Percentiles rank a stretch among this genome's conserved stretches.
Evolutionary conservation across 805 yeast species (phyloP).

Genomic region (Nakazawaea wickerhamii): DNA sequence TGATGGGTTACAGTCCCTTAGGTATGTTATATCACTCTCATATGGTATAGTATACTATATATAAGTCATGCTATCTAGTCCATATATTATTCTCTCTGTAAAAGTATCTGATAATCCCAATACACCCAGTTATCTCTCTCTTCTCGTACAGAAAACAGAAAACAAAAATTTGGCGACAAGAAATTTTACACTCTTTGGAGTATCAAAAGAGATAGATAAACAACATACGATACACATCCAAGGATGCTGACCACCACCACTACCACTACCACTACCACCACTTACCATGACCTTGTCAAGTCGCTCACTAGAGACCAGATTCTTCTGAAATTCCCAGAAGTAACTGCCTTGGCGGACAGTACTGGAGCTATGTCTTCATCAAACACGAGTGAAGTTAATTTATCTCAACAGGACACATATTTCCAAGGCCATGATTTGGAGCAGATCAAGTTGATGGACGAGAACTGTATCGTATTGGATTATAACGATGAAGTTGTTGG

Average conservation of each 20-base stretch:
- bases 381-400: slow-evolving; percentile 16
- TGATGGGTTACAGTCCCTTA: too few relatives aligned
- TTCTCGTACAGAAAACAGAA: too few relatives aligned
- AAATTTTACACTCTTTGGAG: too few relatives aligned
- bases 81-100: too few relatives aligned
- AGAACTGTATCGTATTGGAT: slow-evolving; percentile 90
- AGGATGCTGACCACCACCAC: background rate
- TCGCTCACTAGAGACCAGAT: slow-evolving; percentile 44
- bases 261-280: background rate
- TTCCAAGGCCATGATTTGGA: slow-evolving; percentile 89
- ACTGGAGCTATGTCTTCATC: slow-evolving; percentile 50
- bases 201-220: background rate
- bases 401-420: slow-evolving; percentile 33
- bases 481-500: slow-evolving; percentile 85
- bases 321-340: slow-evolving; percentile 55
- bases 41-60: too few relatives aligned
- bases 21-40: too few relatives aligned
- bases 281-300: slow-evolving; percentile 54
- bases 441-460: slow-evolving; percentile 93
- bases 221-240: background rate
- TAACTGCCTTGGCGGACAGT: slow-evolving; percentile 55
- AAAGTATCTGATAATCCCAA: too few relatives aligned
- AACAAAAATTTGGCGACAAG: too few relatives aligned
- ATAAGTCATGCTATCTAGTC: too few relatives aligned
- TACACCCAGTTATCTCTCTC: too few relatives aligned